phyloP scores from a whole-genome alignment of 441 rosid species.

The Dalechampia spathulata region DNA sequence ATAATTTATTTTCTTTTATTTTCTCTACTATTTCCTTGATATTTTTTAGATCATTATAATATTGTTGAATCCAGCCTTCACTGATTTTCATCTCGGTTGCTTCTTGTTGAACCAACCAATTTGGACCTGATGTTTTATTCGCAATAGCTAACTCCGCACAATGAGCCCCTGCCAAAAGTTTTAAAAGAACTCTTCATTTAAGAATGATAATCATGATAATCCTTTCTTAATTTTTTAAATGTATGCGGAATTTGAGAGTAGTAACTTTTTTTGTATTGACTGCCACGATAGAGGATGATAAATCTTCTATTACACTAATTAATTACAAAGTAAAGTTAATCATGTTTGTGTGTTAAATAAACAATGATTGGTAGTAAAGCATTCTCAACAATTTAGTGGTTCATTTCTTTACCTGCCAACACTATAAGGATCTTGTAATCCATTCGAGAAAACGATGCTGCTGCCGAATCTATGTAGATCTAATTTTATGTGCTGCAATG shows the following conservation, averaged over 20 bases:
- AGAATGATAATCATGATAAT: no score
- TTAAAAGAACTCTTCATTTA: no score
- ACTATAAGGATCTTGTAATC: conserved; percentile 72
- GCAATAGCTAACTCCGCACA: conserved; percentile 43
- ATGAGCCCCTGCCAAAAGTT: conserved; percentile 57
- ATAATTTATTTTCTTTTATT: no score
- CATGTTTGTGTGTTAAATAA: no score
- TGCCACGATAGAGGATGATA: conserved; percentile 46
- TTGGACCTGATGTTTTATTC: conserved; percentile 35
- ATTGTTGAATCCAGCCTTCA: conserved; percentile 42
- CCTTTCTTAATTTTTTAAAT: no score
- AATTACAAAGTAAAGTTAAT: background rate
- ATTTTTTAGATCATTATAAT: conserved; percentile 42
- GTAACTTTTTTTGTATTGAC: conserved; percentile 34
- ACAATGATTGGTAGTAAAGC: no score
- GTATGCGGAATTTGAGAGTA: no score
- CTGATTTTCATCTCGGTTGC: conserved; percentile 37
- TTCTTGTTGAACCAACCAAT: conserved; percentile 54
- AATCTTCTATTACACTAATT: conserved; percentile 52
- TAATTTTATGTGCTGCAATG: conserved; percentile 49
- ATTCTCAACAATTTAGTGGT: background rate
- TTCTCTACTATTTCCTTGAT: no score
- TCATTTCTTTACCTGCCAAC: conserved; percentile 58
- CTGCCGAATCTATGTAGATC: conserved; percentile 60
- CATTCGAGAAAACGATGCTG: conserved; percentile 80